A percentile compares a stretch with the other conserved stretches of the same genome.
Evolutionary conservation across 2,329 filamentous ascomycete genomes (phyloP).

Genomic region (Aspergillus costaricaensis): DNA sequence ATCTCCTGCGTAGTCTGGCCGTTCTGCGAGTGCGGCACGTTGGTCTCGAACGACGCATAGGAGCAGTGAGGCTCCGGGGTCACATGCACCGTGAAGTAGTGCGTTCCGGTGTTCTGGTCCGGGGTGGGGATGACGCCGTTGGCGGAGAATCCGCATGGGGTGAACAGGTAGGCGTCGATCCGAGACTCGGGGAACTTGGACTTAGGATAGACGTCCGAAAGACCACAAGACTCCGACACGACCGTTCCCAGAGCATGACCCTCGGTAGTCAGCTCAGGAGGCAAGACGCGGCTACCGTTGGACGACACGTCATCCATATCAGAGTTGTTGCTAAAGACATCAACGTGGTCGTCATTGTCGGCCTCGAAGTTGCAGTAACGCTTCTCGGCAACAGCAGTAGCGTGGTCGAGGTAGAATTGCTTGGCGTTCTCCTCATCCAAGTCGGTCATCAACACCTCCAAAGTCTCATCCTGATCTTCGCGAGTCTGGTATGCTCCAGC

Average conservation of each 20-base stretch:
- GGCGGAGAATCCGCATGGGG: constrained; percentile 93
- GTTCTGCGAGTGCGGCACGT: constrained; percentile 85
- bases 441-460: constrained; percentile 70
- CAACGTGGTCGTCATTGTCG: constrained; percentile 58
- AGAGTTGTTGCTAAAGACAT: constrained; percentile 78
- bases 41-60: constrained; percentile 97
- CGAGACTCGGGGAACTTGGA: constrained; percentile 87
- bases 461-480: constrained; percentile 50
- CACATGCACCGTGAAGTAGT: constrained; percentile 98
- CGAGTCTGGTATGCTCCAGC: constrained; percentile 22
- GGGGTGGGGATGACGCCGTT: constrained; percentile 91
- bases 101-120: constrained; percentile 60
- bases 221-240: constrained; percentile 84
- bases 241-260: constrained; percentile 91
- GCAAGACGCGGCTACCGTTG: constrained; percentile 54
- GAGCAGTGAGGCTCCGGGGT: constrained; percentile 97
- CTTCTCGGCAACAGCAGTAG: constrained; percentile 86
- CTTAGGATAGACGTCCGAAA: constrained; percentile 84
- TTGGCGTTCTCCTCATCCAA: constrained; percentile 66
- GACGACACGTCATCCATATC: constrained; percentile 61
- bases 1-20: constrained; percentile 88
- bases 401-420: constrained; percentile 73
- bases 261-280: constrained; percentile 81
- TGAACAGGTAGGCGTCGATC: constrained; percentile 95
- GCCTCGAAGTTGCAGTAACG: constrained; percentile 73